phyloP scores from a whole-genome alignment of 2,329 filamentous ascomycete species.

The Ascochyta koolunga region DNA sequence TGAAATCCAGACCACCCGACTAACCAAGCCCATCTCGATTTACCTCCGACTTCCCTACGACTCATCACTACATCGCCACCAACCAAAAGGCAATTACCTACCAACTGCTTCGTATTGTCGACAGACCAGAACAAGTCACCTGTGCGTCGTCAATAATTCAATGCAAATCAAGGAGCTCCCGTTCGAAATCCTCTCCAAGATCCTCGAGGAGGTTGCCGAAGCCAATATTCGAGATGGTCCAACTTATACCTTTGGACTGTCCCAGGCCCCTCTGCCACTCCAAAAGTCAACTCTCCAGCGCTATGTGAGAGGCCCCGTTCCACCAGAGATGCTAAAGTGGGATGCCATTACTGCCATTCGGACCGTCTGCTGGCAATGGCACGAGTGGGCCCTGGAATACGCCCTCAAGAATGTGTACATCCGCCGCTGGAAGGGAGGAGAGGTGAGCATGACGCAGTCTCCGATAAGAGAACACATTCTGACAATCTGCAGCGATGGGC shows the following conservation, averaged over 20 bases:
- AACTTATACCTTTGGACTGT: slow-evolving; percentile 60
- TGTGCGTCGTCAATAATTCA: slow-evolving; percentile 31
- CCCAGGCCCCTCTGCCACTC: slow-evolving; percentile 55
- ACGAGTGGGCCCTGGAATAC: slow-evolving; percentile 60
- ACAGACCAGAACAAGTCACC: slow-evolving; percentile 1
- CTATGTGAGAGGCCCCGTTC: slow-evolving; percentile 59
- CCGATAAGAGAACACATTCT: slow-evolving; percentile 8
- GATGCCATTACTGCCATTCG: slow-evolving; percentile 57
- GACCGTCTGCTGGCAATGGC: slow-evolving; percentile 58
- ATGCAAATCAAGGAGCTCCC: slow-evolving; percentile 59
- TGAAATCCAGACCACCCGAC: slow-evolving; percentile 19
- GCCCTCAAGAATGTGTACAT: slow-evolving; percentile 59
- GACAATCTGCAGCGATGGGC: slow-evolving; percentile 55
- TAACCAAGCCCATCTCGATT: slow-evolving; percentile 14
- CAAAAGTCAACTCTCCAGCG: slow-evolving; percentile 54
- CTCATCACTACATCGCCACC: slow-evolving; percentile 9
- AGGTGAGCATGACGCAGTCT: slow-evolving; percentile 31
- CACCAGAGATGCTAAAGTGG: slow-evolving; percentile 59
- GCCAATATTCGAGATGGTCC: slow-evolving; percentile 56
- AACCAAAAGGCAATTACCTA: slow-evolving; percentile 13
- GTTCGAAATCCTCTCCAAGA: slow-evolving; percentile 58
- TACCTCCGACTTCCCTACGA: slow-evolving; percentile 20
- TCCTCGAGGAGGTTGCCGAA: slow-evolving; percentile 57
- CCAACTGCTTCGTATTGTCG: slow-evolving; percentile 6
- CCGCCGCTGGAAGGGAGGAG: slow-evolving; percentile 58